Percentiles rank a stretch among this genome's conserved stretches.
Conservation (phyloP, 78 protist species). For the Mantamonas sphyraenae region DNA sequence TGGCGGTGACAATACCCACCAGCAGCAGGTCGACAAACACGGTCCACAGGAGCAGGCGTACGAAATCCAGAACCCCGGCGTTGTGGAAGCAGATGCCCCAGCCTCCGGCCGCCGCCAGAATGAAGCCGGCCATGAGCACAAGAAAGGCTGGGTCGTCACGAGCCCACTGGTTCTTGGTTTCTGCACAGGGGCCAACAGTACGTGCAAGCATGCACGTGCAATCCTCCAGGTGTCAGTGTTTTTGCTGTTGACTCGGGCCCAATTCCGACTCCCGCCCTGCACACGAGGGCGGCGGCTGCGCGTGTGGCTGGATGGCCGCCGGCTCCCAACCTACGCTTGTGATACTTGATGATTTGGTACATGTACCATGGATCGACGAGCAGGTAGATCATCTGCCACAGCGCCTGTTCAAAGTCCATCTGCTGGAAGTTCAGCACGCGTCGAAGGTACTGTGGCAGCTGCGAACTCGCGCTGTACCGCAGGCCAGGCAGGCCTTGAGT, state of each 20-base stretch:
- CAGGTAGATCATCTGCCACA: slow-evolving; percentile 68
- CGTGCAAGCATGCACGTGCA: background rate
- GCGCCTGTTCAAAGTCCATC: slow-evolving; percentile 74
- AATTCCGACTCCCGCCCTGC: no score
- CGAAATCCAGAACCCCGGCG: background rate
- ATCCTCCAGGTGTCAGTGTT: background rate
- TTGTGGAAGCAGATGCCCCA: slow-evolving; percentile 20
- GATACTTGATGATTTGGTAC: no score
- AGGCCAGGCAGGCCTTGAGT: no score
- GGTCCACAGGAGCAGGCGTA: slow-evolving; percentile 47
- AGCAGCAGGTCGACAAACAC: slow-evolving; percentile 60
- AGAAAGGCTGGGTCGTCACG: slow-evolving; percentile 94
- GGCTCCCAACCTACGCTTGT: no score
- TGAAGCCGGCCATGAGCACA: slow-evolving; percentile 46
- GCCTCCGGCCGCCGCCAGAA: slow-evolving; percentile 54
- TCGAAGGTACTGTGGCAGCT: background rate
- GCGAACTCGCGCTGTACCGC: no score
- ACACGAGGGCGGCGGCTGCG: background rate
- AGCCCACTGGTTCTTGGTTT: slow-evolving; percentile 89
- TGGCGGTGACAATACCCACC: slow-evolving; percentile 49
- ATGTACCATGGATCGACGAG: slow-evolving; percentile 55
- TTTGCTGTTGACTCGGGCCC: background rate
- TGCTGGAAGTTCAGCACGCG: slow-evolving; percentile 26
- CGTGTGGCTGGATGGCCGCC: no score
- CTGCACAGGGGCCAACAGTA: background rate